Percentiles rank a stretch among this genome's conserved stretches.
phyloP scores from a whole-genome alignment of 176 grass and related monocot genomes.

The Cymbopogon citratus region DNA sequence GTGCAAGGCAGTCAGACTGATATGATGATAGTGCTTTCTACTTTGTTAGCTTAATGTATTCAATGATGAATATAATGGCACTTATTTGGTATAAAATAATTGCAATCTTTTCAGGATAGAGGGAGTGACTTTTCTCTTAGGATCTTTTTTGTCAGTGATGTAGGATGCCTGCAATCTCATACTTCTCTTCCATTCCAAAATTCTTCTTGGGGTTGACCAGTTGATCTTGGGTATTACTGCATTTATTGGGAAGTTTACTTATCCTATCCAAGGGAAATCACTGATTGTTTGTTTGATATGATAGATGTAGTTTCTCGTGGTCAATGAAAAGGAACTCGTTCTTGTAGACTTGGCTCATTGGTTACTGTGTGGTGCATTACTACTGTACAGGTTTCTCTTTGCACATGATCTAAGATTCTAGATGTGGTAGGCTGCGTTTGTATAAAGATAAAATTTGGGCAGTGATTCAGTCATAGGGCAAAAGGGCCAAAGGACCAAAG shows the following conservation, averaged over 20 bases:
- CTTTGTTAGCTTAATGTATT: not conserved
- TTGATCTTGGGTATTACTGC: not conserved
- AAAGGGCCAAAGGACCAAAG: not conserved
- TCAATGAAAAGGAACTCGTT: no score
- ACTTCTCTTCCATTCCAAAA: not conserved
- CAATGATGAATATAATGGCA: not conserved
- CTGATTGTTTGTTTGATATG: not conserved
- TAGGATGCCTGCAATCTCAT: not conserved
- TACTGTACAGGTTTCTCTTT: not conserved
- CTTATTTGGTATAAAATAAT: not conserved
- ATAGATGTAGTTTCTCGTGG: no score
- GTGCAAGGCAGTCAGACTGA: not conserved
- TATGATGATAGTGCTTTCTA: not conserved
- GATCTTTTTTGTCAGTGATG: not conserved
- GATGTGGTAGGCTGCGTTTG: not conserved
- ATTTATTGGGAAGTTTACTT: constrained; percentile 13
- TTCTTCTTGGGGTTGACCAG: not conserved
- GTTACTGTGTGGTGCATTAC: not conserved
- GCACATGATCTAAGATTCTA: not conserved
- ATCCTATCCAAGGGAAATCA: constrained; percentile 7
- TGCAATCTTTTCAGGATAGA: not conserved
- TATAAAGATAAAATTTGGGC: not conserved
- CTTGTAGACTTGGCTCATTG: no score
- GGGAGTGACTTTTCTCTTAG: not conserved
- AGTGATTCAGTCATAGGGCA: not conserved